Evolutionary conservation across 2,329 filamentous ascomycete genomes (phyloP), one percentile per base, ranked within the genome.

Genomic region (Botrytis aclada): DNA sequence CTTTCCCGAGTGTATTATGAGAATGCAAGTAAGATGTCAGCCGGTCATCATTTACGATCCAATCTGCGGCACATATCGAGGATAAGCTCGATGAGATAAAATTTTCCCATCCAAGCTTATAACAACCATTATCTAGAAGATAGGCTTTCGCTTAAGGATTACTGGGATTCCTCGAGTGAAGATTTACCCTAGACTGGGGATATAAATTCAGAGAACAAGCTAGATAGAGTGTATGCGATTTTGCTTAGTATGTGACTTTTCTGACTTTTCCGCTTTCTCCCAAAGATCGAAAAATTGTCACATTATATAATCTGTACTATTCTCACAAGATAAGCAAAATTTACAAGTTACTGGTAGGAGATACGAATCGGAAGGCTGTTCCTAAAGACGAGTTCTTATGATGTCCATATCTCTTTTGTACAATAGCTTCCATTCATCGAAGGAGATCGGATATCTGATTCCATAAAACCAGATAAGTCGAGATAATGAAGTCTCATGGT

Each of bases 131-230:
- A 16, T 54, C 12, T 16, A n/a, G 12, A 16, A 29, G 0, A 54
- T 29, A 16, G 47, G 47, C 16, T 54, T 54, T 8, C 1, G n/a
- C 12, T 54, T 29, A 1, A n/a, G 6, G 14, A 16, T n/a, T 51
- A 51, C 3, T 51, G 0, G 25, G 12, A 51, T 51, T 2, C 25
- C 47, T n/a, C 5, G 25, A n/a, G 10, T 22, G 22, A n/a, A 51
- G 0, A 7, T 16, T 29, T 3, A 8, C 14, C 2, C 25, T 29
- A 29, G 1, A 1, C 25, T 2, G 25, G 12, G 5, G 0, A 29
- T 5, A 12, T 14, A 0, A 12, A 2, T 51, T 16, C 25, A n/a
- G 16, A 5, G 10, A 51, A 5, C 4, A 51, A 51, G 47, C 47
- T 51, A 14, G 14, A 12, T 43, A 43, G 5, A 6, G 9, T 7